phyloP scores from a whole-genome alignment of 441 rosid species.

The Pelargonium australe region DNA sequence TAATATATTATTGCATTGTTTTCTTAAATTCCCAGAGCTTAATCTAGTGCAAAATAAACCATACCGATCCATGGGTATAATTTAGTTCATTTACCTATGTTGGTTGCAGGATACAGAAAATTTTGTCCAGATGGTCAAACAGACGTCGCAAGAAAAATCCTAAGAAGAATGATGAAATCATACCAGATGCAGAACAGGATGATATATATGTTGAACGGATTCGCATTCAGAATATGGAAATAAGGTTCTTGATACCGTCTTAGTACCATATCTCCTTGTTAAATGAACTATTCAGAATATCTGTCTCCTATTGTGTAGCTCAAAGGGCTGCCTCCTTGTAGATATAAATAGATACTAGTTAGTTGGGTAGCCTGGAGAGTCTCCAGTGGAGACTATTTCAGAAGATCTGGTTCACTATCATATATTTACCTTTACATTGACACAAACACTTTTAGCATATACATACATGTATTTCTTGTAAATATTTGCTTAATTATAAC shows the following conservation, averaged over 20 bases:
- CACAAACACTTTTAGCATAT: not conserved
- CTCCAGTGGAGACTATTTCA: not conserved
- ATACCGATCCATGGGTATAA: not conserved
- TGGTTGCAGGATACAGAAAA: conserved; percentile 37
- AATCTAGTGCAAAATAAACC: conserved; percentile 1
- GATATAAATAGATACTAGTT: no score
- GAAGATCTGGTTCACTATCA: not conserved
- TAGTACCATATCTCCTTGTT: not conserved
- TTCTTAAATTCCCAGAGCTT: not conserved
- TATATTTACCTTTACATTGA: not conserved
- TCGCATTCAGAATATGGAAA: conserved; percentile 59
- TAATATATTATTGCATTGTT: not conserved
- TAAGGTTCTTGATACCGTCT: conserved; percentile 37
- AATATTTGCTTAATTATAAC: not conserved
- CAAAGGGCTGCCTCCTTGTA: not conserved
- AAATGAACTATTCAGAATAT: not conserved
- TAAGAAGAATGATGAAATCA: conserved; percentile 35
- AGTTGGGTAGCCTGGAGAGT: no score
- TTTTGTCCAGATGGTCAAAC: conserved; percentile 34
- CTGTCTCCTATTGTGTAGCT: not conserved
- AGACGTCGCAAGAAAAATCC: conserved; percentile 18
- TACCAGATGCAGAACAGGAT: conserved; percentile 31
- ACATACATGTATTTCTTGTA: not conserved
- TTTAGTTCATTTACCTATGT: not conserved
- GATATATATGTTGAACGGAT: conserved; percentile 55